Conservation (phyloP, 2,329 filamentous ascomycete genomes). For the Plenodomus lindquistii region DNA sequence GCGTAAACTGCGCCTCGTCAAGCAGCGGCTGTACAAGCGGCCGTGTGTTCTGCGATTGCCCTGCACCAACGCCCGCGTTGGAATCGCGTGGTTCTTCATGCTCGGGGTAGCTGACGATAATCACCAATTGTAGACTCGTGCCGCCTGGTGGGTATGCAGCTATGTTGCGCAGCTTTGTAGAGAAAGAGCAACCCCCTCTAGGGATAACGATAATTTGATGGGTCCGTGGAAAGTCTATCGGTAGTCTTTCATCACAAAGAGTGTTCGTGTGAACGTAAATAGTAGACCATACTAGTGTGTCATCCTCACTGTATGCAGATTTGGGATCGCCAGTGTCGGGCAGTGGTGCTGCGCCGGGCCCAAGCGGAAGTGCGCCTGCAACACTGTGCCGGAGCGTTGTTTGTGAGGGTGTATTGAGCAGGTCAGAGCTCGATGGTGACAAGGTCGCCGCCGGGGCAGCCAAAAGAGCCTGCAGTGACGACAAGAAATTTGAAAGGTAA, state of each 20-base stretch:
- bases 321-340: conserved; percentile 59
- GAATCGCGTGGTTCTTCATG: conserved; percentile 29
- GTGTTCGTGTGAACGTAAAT: conserved; percentile 70
- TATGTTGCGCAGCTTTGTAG: conserved; percentile 81
- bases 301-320: conserved; percentile 31
- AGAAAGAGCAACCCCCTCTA: conserved; percentile 83
- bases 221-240: conserved; percentile 54
- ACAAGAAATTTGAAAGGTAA: conserved; percentile 40
- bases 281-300: conserved; percentile 67
- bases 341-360: conserved; percentile 69
- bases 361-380: conserved; percentile 59
- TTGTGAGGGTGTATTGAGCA: conserved; percentile 11
- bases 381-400: conserved; percentile 35
- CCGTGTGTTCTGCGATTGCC: background rate
- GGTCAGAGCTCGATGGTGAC: conserved; percentile 7
- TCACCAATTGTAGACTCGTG: conserved; percentile 73
- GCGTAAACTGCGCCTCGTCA: conserved; percentile 73
- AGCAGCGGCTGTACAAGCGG: conserved; percentile 69
- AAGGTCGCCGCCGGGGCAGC: conserved; percentile 26
- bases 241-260: conserved; percentile 64
- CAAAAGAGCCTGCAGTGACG: conserved; percentile 42
- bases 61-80: background rate
- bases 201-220: conserved; percentile 81
- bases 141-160: conserved; percentile 70
- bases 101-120: conserved; percentile 71